Percentiles rank a stretch among this genome's conserved stretches.
Evolutionary conservation across 1,284 basidiomycete species (phyloP).

Genomic region (Inonotus hispidus): DNA sequence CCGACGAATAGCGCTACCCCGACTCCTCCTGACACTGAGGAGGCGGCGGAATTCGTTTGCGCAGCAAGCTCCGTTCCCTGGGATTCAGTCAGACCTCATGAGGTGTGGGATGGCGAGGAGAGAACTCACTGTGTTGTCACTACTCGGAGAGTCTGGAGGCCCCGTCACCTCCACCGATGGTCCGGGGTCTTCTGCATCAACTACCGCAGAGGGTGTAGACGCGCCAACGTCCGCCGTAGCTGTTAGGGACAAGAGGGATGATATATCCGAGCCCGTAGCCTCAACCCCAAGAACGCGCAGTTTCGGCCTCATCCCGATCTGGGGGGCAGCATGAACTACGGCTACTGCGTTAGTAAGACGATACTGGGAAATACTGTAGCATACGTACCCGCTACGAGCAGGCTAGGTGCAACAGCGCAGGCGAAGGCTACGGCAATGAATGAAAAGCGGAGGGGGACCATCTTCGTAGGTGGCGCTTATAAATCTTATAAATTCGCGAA

Average conservation of each 20-base stretch:
- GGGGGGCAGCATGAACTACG: slow-evolving; percentile 10
- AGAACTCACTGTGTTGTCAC: slow-evolving; percentile 1
- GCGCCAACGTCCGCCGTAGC: not conserved
- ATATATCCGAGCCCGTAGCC: not conserved
- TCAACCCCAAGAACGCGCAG: slow-evolving; percentile 10
- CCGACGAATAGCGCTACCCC: slow-evolving; percentile 8
- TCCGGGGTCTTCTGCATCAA: not conserved
- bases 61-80: not conserved
- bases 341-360: not conserved
- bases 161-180: not conserved
- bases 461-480: not conserved
- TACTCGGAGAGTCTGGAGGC: not conserved
- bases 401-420: not conserved
- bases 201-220: not conserved
- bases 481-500: not conserved
- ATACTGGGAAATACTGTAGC: not conserved
- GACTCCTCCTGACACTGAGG: not conserved
- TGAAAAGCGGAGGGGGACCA: slow-evolving; percentile 12
- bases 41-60: slow-evolving; percentile 9
- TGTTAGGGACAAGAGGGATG: not conserved
- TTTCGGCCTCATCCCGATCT: slow-evolving; percentile 8
- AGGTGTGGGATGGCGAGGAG: not conserved
- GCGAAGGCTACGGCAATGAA: slow-evolving; percentile 6
- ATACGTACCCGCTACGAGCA: slow-evolving; percentile 3
- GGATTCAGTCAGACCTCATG: not conserved